Base-by-base conservation (phyloP, 495 filamentous ascomycete species). In the Hypomontagnella submonticulosa region DNA sequence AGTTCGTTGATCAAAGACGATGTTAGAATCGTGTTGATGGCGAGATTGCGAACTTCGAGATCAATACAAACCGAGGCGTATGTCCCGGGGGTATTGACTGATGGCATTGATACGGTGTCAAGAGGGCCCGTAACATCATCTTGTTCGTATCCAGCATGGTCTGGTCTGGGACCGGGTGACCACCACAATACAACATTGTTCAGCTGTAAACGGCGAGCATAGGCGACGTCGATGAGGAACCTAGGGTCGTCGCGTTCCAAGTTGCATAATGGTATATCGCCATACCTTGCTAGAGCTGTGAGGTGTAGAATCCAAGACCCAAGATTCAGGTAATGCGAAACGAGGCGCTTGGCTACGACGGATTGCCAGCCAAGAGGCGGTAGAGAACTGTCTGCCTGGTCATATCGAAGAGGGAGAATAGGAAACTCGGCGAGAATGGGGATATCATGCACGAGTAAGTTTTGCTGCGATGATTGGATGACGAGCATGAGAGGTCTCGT, bases 141-240 rank as follows among this genome's bases (percentile, higher is more conserved):
- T 66, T 90, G 91, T 74, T 99, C 95, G 74, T 97, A 91, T 7
- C 94, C 95, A 51, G 94, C 95, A 79, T 99, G 95, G 69, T 99
- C 95, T 20, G 96, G 95, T 52, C 86, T 85, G 4, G 95, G 86
- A 23, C 87, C 89, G 10, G 83, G 82, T 32, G 93, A 97, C 95
- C 95, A 99, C 95, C 95, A 99, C n/a, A 99, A 83, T 12, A 99
- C 90, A 4, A 99, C 91, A 62, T 93, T 93, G 70, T 93, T 96
- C 67, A 90, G 88, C 70, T 95, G 92, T 50, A 99, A 79, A 9
- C 96, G 87, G 50, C 95, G 80, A 1, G 95, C 95, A 76, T 98
- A 99, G 2, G 95, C 91, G 42, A 99, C 86, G 71, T 99, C 95
- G 69, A 99, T 98, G 51, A 98, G 78, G 73, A 92, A 99, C 18